Base-by-base conservation (phyloP, 176 grass and related monocot species). In the Tillandsia leiboldiana region DNA sequence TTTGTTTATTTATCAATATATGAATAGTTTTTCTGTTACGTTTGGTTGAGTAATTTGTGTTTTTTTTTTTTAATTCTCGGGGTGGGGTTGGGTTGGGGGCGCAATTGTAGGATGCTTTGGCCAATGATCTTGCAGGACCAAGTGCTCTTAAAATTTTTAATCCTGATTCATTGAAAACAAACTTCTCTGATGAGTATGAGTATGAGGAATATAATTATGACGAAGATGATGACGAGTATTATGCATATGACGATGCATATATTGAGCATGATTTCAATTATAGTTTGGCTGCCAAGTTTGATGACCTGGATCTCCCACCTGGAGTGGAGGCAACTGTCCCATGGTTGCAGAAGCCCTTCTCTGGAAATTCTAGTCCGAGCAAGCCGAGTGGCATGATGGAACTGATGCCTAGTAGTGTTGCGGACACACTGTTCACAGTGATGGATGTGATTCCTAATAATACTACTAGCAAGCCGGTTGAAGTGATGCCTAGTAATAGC, bases 181-280 rank as follows among this genome's bases (percentile, higher is more conserved):
- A 14, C 49, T 65, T 64, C 68, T 24, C 26, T 72, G 47, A 75
- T 51, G 50, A 72, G 13, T 82, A 67, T 72, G 69, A 73, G 53
- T 80, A 70, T 26, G 62, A 70, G 12, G 49, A 70, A 13, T 83
- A 87, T 84, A 78, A 24, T 65, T 83, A 83, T 77, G 83, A 87
- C 63, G 92, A 91, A 62, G 80, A 84, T 61, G 83, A 89, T 51
- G 77, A 80, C 20, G 72, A 77, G 70, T 62, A 63, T 52, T 77
- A 84, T 67, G 64, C 11, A 42, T 66, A 72, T 74, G 83, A 53
- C 33, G 71, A 51, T 77, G 12, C 54, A 22, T 14, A 27, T 2
- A 24, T 81, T 48, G 69, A 78, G 53, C 73, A 53, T 42, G 80
- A 73, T 73, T 56, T 54, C 51, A 86, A 72, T 72, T 88, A 81